phyloP scores from a whole-genome alignment of 352 stramenopile species.

The Elongisporangium anandrum region DNA sequence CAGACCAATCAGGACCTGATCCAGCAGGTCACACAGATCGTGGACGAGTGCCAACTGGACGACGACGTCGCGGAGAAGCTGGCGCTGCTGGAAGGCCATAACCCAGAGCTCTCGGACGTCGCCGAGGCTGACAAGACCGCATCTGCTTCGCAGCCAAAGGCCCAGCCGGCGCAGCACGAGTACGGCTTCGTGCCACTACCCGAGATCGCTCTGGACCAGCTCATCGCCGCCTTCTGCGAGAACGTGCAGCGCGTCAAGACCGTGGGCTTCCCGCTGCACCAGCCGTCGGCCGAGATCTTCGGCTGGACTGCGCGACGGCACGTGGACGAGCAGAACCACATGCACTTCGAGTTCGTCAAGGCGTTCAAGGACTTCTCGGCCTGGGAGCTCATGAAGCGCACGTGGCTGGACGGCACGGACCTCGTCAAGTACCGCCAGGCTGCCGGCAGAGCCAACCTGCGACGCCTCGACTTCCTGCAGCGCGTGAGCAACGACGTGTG shows the following conservation, averaged over 20 bases:
- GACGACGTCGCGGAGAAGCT: constrained; percentile 27
- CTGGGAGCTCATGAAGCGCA: constrained; percentile 15
- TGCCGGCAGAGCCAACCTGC: constrained; percentile 15
- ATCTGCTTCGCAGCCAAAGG: background rate
- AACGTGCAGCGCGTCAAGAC: constrained; percentile 17
- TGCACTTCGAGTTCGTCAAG: constrained; percentile 39
- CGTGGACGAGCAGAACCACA: constrained; percentile 23
- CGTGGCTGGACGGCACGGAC: constrained; percentile 24
- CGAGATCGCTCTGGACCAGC: background rate
- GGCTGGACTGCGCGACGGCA: constrained; percentile 30
- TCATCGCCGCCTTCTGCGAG: constrained; percentile 14
- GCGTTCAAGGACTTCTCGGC: constrained; percentile 19
- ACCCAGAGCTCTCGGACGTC: background rate
- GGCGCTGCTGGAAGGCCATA: constrained; percentile 18
- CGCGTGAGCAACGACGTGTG: constrained; percentile 17
- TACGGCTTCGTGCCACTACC: constrained; percentile 18
- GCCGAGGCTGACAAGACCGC: background rate
- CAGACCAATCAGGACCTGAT: constrained; percentile 10
- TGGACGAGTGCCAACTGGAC: constrained; percentile 19
- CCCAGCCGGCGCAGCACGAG: background rate
- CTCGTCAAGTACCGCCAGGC: constrained; percentile 10
- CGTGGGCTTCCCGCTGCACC: background rate
- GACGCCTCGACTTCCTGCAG: constrained; percentile 31
- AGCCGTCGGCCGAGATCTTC: constrained; percentile 21
- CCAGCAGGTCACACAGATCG: constrained; percentile 3